Evolutionary conservation across 495 filamentous ascomycete species (phyloP), one percentile per base, ranked within the genome.

Genomic region (Neurospora sp.): DNA sequence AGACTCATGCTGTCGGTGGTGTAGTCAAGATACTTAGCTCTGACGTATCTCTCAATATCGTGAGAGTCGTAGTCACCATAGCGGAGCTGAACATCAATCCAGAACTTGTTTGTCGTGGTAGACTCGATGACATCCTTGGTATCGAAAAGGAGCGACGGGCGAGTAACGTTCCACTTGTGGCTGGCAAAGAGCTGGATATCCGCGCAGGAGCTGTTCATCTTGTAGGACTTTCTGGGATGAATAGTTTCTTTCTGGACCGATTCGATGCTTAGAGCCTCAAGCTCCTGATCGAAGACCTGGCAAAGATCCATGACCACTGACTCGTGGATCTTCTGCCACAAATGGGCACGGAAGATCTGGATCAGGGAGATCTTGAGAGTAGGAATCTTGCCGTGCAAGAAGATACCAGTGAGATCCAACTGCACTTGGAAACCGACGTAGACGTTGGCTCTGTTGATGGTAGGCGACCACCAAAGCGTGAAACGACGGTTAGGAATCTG

Each of bases 311-410:
- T 99, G 39, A 98, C 95, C 8, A 99, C 96, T 35, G 93, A 96
- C 82, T 99, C 96, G 83, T 99, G 96, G 69, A 99, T 98, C 86
- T 99, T 99, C 82, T 99, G 96, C 96, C 96, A 99, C 86, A 99
- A 90, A 88, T 99, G 96, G 69, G 96, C 96, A 77, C 96, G 92
- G 92, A 99, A 99, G 75, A 99, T 99, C 82, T 99, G 96, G 76
- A 99, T 99, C 70, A 99, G 83, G 2, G 94, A 97, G 73, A 99
- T 99, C 86, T 99, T 99, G 70, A 99, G 81, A 0, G 96, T 99
- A 4, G 96, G 96, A 78, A 99, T 99, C 83, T 99, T 99, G 75
- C 96, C 96, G 86, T 99, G 96, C 77, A 99, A 88, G 89, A 99
- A 99, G 76, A 99, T 99, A 81, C 96, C 96, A 20, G 96, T 99